Base-by-base conservation (phyloP, 2,329 filamentous ascomycete genomes). In the Ambrosiella xylebori region DNA sequence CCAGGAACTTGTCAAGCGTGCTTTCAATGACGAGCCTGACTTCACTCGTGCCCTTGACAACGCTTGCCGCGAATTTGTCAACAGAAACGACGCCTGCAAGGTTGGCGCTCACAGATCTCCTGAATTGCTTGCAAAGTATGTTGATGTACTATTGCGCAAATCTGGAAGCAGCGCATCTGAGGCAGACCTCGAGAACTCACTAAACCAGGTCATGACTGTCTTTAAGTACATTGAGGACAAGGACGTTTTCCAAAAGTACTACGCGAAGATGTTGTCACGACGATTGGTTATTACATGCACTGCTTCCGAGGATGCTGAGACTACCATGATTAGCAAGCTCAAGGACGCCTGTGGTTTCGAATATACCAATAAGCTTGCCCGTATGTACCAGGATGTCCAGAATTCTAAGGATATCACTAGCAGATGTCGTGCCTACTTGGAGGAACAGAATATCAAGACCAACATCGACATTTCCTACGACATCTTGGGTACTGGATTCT, bases 181-280 rank as follows among this genome's bases (percentile, higher is more conserved):
- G 67, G 85, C 87, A 38, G 91, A 98, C 66, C 78, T 97, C 65
- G 93, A 98, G 72, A 84, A 85, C 63, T 85, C 88, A 38, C 75
- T 97, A 37, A 82, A 81, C 17, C 88, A 96, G 69, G 93, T 98
- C 65, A 98, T 98, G 93, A 96, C 91, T 1, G 88, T 98, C 58
- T 98, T 98, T 80, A 97, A 97, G 74, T 98, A 98, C 71, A 97
- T 98, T 63, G 93, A 98, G 69, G 94, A 98, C 72, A 98, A 98
- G 76, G 93, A 98, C 67, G 94, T 98, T 4, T 98, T 98, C 78
- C 93, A 97, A 71, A 98, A 97, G 71, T 98, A 96, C 72, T 98
- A 98, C 73, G 95, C 91, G 1, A 86, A 90, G 62, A 95, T 95
- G 84, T 75, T 98, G 65, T 93, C 93, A 54, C 88, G 95, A 69